Conservation (phyloP, 345 rosid genomes). For the Salix viminalis region DNA sequence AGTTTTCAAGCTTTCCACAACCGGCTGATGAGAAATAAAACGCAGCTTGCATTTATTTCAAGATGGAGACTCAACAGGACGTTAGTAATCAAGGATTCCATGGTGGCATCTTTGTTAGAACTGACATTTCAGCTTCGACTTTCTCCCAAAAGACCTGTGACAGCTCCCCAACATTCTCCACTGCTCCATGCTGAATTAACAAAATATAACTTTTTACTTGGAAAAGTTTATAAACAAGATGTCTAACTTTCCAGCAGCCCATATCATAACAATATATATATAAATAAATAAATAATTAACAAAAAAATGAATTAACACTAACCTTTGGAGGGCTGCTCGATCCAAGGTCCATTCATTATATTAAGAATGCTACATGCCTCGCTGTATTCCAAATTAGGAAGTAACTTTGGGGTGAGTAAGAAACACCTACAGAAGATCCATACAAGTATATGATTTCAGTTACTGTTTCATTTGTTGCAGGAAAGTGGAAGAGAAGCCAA, state of each 20-base stretch:
- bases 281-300: too few species aligned
- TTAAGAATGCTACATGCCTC: conserved; percentile 88
- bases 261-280: too few species aligned
- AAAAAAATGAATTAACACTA: not conserved
- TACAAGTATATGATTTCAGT: too few species aligned
- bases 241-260: too few species aligned
- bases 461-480: too few species aligned
- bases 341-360: conserved; percentile 97
- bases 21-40: not conserved
- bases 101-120: not conserved
- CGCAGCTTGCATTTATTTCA: not conserved
- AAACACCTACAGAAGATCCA: conserved; percentile 51
- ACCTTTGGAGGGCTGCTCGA: conserved; percentile 77
- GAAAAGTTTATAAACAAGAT: not conserved
- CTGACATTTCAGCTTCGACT: not conserved
- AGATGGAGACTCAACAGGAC: not conserved
- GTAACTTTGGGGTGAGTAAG: conserved; percentile 82
- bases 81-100: not conserved
- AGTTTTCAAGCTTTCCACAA: not conserved
- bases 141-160: conserved; percentile 15
- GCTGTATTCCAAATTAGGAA: conserved; percentile 79
- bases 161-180: conserved; percentile 61
- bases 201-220: not conserved
- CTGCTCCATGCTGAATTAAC: conserved; percentile 56
- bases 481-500: too few species aligned